phyloP scores from a whole-genome alignment of 805 yeast species.

The Metschnikowia cubensis region DNA sequence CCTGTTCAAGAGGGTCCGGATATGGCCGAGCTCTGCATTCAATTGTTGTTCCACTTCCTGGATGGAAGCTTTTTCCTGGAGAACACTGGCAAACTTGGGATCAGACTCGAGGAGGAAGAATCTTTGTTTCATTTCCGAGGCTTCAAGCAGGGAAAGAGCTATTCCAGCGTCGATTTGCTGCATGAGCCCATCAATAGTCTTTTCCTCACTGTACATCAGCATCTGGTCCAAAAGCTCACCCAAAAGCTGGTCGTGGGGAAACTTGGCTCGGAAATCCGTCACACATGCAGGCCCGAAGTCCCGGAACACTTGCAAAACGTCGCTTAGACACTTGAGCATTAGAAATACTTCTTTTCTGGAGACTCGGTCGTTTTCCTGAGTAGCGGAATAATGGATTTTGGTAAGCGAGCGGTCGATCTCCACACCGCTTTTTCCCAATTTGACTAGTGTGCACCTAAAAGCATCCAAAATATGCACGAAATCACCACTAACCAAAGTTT shows the following conservation, averaged over 20 bases:
- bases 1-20: constrained; percentile 47
- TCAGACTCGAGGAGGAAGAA: constrained; percentile 38
- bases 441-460: constrained; percentile 23
- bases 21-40: constrained; percentile 46
- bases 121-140: constrained; percentile 40
- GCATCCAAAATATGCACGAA: constrained; percentile 35
- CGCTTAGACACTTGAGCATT: constrained; percentile 45
- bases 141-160: constrained; percentile 48
- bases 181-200: constrained; percentile 34
- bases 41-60: constrained; percentile 44
- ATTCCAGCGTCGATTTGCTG: constrained; percentile 49
- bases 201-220: constrained; percentile 25
- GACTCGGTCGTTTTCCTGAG: constrained; percentile 32
- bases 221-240: constrained; percentile 36
- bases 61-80: constrained; percentile 35
- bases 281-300: constrained; percentile 12
- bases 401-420: constrained; percentile 60
- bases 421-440: constrained; percentile 32
- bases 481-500: constrained; percentile 21
- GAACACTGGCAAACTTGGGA: constrained; percentile 37
- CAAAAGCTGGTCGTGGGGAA: constrained; percentile 31
- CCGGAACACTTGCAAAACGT: constrained; percentile 26
- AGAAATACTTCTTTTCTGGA: constrained; percentile 57
- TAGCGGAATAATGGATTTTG: constrained; percentile 54
- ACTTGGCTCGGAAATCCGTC: constrained; percentile 18